phyloP scores from a whole-genome alignment of 2,329 filamentous ascomycete species.

The Ascochyta clinopodiicola region DNA sequence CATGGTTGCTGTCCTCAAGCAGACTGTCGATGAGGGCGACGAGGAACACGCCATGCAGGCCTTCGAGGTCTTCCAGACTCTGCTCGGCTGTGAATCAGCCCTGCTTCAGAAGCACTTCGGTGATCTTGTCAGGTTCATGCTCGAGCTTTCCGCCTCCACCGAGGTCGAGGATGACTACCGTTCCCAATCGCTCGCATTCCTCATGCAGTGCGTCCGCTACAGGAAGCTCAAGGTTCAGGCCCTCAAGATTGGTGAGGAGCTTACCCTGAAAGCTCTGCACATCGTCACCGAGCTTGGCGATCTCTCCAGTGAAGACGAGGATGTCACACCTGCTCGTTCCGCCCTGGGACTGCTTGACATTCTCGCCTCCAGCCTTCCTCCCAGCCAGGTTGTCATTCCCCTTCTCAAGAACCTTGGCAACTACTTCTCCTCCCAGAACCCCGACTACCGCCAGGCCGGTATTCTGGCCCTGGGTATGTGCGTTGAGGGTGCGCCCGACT shows the following conservation, averaged over 20 bases:
- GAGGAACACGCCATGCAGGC: slow-evolving; percentile 88
- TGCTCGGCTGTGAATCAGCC: slow-evolving; percentile 86
- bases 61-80: slow-evolving; percentile 96
- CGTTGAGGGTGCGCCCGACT: slow-evolving; percentile 95
- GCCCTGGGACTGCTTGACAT: slow-evolving; percentile 89
- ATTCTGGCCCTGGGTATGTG: slow-evolving; percentile 92
- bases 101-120: slow-evolving; percentile 85
- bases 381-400: slow-evolving; percentile 92
- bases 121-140: slow-evolving; percentile 92
- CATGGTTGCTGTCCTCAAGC: slow-evolving; percentile 90
- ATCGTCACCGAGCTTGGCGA: slow-evolving; percentile 89
- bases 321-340: slow-evolving; percentile 82
- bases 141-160: slow-evolving; percentile 79
- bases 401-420: slow-evolving; percentile 84
- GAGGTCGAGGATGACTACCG: slow-evolving; percentile 83
- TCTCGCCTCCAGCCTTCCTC: slow-evolving; percentile 84
- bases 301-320: slow-evolving; percentile 75
- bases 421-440: slow-evolving; percentile 76
- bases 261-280: slow-evolving; percentile 86
- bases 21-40: slow-evolving; percentile 77
- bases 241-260: slow-evolving; percentile 82
- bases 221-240: slow-evolving; percentile 95
- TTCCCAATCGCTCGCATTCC: slow-evolving; percentile 88
- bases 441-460: slow-evolving; percentile 84
- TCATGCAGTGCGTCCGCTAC: slow-evolving; percentile 90